These are phyloP conservation scores for Xylaria sp. DNA, from an alignment of 2,329 filamentous ascomycete genomes.

Conservation along the genomic window DNA sequence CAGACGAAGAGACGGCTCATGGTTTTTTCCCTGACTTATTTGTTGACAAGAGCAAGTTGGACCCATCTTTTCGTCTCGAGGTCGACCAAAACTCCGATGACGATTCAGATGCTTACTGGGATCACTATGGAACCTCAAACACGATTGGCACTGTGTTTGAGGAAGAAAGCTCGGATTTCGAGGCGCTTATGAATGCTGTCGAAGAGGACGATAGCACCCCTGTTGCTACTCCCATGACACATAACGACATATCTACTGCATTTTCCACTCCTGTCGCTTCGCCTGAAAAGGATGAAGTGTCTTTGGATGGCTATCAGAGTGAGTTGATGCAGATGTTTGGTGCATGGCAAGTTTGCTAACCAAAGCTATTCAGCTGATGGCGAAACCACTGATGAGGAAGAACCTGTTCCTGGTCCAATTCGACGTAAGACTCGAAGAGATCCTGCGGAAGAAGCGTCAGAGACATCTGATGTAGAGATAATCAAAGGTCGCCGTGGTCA, in stretches of 20 bases:
- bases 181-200: slow-evolving; percentile 52
- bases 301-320: slow-evolving; percentile 69
- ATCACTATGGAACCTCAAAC: slow-evolving; percentile 58
- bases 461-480: slow-evolving; percentile 61
- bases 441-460: slow-evolving; percentile 56
- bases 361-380: slow-evolving; percentile 60
- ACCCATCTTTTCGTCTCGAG: slow-evolving; percentile 76
- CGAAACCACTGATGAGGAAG: slow-evolving; percentile 70
- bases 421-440: slow-evolving; percentile 60
- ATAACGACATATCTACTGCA: slow-evolving; percentile 48
- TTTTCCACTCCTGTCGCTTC: slow-evolving; percentile 48
- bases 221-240: slow-evolving; percentile 54
- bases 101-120: slow-evolving; percentile 69
- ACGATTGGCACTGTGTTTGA: slow-evolving; percentile 45
- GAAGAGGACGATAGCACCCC: slow-evolving; percentile 56
- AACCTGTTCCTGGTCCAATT: slow-evolving; percentile 58
- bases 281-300: slow-evolving; percentile 52
- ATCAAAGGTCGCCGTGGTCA: slow-evolving; percentile 60
- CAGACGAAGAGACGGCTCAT: slow-evolving; percentile 68
- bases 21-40: slow-evolving; percentile 80
- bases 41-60: slow-evolving; percentile 76
- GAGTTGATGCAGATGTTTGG: slow-evolving; percentile 51
- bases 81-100: slow-evolving; percentile 70
- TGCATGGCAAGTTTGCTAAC: slow-evolving; percentile 52
- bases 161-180: slow-evolving; percentile 54